These are phyloP conservation scores for Aspergillus viridinutans DNA, from an alignment of 2,329 filamentous ascomycete species.

Conservation along the genomic window DNA sequence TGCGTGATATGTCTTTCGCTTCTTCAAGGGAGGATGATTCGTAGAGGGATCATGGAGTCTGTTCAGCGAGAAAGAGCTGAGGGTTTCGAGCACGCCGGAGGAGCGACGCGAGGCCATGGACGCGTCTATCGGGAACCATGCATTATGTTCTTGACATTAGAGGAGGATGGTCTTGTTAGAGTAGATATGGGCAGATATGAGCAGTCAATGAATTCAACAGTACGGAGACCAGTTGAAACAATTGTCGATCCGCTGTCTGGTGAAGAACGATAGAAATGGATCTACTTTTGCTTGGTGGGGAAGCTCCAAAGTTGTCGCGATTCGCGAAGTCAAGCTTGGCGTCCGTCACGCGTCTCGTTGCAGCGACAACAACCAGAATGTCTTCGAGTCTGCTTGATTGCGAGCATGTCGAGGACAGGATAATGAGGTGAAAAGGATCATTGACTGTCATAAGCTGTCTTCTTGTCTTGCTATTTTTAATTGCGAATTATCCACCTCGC, in stretches of 20 bases:
- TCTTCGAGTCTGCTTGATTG: background rate
- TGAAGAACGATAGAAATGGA: background rate
- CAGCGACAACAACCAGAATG: background rate
- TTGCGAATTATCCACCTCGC: background rate
- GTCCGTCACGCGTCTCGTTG: background rate
- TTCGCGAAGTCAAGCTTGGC: conserved; percentile 1
- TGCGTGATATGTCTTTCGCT: conserved; percentile 28
- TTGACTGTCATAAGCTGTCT: background rate
- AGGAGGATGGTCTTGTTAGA: background rate
- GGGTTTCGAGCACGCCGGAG: conserved; percentile 30
- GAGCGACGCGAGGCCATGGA: conserved; percentile 36
- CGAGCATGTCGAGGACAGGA: background rate
- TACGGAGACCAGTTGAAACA: background rate
- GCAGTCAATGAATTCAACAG: background rate
- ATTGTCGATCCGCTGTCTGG: background rate
- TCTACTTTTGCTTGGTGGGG: background rate
- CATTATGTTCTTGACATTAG: conserved; percentile 4
- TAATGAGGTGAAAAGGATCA: background rate
- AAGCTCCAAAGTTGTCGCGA: conserved; percentile 1
- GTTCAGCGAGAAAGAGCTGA: conserved; percentile 25
- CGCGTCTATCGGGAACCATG: conserved; percentile 19
- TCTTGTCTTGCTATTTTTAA: background rate
- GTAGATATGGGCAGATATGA: background rate
- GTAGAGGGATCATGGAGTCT: conserved; percentile 19
- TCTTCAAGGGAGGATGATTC: conserved; percentile 26